Evolutionary conservation across 2,329 filamentous ascomycete species (phyloP).

Genomic region (Claviceps pusilla): DNA sequence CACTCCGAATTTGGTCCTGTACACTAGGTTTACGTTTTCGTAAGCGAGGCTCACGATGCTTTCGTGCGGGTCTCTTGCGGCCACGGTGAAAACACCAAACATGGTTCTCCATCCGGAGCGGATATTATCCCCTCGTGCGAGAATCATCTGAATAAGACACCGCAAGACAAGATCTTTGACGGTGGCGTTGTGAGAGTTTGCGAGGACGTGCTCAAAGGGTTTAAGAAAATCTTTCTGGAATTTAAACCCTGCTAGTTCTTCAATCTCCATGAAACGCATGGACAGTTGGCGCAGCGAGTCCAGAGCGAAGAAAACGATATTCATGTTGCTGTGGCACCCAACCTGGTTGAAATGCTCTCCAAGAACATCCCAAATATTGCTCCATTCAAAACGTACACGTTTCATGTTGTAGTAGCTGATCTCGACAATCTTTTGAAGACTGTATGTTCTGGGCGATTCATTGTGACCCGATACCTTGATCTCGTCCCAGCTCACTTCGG

Average conservation of each 20-base stretch:
- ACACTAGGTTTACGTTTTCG: slow-evolving; percentile 90
- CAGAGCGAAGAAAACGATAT: slow-evolving; percentile 92
- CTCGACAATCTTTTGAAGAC: slow-evolving; percentile 92
- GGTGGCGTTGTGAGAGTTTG: slow-evolving; percentile 75
- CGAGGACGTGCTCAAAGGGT: slow-evolving; percentile 94
- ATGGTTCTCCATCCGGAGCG: slow-evolving; percentile 97
- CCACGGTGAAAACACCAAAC: slow-evolving; percentile 97
- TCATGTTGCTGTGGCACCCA: slow-evolving; percentile 89
- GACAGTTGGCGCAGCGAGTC: slow-evolving; percentile 91
- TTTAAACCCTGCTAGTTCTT: slow-evolving; percentile 95
- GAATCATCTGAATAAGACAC: slow-evolving; percentile 98
- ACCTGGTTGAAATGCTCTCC: slow-evolving; percentile 97
- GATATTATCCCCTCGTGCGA: slow-evolving; percentile 91
- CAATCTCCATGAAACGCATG: slow-evolving; percentile 98
- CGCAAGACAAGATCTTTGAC: slow-evolving; percentile 96
- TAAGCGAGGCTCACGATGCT: slow-evolving; percentile 92
- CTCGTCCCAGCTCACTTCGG: slow-evolving; percentile 96
- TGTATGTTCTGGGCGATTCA: slow-evolving; percentile 91
- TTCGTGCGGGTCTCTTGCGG: slow-evolving; percentile 84
- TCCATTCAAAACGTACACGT: slow-evolving; percentile 95
- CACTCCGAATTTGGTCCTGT: slow-evolving; percentile 86
- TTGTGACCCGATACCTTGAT: slow-evolving; percentile 95
- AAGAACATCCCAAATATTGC: slow-evolving; percentile 92
- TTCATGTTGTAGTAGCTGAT: slow-evolving; percentile 99
- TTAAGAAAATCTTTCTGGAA: slow-evolving; percentile 99